Evolutionary conservation across 345 rosid species (phyloP).

Genomic region (Trapa bicornis): DNA sequence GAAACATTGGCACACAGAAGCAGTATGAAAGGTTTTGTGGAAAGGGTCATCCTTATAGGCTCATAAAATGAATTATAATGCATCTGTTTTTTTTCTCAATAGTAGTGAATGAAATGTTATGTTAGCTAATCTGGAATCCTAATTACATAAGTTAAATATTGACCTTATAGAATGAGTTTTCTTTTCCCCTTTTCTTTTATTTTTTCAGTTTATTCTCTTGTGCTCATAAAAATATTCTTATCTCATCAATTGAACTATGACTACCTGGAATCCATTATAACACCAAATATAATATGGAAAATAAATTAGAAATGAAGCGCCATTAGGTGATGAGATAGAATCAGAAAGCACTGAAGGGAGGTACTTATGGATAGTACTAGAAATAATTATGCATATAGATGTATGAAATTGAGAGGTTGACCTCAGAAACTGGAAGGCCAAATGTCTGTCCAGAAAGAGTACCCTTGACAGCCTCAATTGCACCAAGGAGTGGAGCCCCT

Average conservation of each 20-base stretch:
- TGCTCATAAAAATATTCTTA: not conserved
- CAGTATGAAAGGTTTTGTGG: not conserved
- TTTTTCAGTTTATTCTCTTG: too few species aligned
- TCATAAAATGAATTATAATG: not conserved
- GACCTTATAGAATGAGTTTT: not conserved
- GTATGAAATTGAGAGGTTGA: slow-evolving; percentile 23
- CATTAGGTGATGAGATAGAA: not conserved
- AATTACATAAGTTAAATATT: not conserved
- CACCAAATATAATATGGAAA: not conserved
- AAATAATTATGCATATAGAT: not conserved
- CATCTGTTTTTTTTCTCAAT: not conserved
- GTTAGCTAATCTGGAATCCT: not conserved
- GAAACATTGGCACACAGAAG: not conserved
- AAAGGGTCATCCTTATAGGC: not conserved
- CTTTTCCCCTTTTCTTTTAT: too few species aligned
- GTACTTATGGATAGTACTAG: not conserved
- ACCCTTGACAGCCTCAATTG: slow-evolving; percentile 66
- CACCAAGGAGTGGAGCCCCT: slow-evolving; percentile 98
- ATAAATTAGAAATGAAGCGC: not conserved
- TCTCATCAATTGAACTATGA: not conserved
- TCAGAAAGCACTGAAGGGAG: not conserved
- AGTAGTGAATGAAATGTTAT: not conserved
- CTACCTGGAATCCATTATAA: not conserved
- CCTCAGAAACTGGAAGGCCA: slow-evolving; percentile 98
- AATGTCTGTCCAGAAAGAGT: slow-evolving; percentile 71